phyloP scores from a whole-genome alignment of 371 early-diverging fungal species.

The Mortierella sp. region DNA sequence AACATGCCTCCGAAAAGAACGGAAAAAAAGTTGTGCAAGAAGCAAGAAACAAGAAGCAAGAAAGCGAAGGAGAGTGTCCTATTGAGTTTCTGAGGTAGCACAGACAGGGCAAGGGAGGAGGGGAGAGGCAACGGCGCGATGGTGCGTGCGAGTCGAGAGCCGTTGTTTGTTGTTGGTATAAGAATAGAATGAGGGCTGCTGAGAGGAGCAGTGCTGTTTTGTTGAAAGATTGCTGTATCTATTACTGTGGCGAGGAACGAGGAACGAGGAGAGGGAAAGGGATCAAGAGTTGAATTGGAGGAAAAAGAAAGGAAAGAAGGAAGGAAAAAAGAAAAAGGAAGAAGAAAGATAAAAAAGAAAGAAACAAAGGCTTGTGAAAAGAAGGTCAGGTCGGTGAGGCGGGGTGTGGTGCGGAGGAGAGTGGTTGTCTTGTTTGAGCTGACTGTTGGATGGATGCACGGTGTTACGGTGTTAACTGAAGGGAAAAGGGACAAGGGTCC shows the following conservation, averaged over 20 bases:
- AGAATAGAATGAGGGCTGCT: not conserved
- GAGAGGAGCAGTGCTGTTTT: not conserved
- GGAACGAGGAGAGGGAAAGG: not conserved
- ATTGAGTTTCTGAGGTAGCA: not conserved
- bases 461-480: not conserved
- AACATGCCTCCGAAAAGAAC: not conserved
- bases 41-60: not conserved
- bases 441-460: not conserved
- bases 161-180: not conserved
- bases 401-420: not conserved
- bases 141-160: conserved; percentile 7
- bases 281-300: not conserved
- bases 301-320: not conserved
- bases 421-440: not conserved
- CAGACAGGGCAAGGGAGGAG: not conserved
- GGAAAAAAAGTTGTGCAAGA: not conserved
- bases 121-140: not conserved
- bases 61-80: not conserved
- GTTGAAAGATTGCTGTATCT: not conserved
- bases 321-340: not conserved
- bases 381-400: not conserved
- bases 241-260: conserved; percentile 2
- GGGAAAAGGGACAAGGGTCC: not conserved
- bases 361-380: conserved; percentile 8
- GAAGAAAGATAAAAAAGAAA: not conserved